These are phyloP conservation scores for Auricularia heimuer DNA, from an alignment of 768 basidiomycete species.

Conservation along the genomic window DNA sequence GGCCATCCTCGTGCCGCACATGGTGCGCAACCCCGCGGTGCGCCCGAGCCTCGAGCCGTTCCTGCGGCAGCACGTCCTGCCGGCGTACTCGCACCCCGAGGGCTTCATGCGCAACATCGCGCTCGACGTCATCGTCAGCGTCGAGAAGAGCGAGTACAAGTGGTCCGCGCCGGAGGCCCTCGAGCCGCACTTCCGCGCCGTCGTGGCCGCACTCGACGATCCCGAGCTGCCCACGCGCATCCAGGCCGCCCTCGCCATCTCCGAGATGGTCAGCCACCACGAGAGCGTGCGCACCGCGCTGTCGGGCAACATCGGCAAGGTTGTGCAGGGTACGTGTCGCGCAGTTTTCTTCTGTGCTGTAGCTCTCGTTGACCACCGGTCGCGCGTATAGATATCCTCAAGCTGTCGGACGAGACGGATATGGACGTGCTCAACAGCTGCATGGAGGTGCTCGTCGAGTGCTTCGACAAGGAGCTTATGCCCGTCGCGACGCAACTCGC, in stretches of 20 bases:
- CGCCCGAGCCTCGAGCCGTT: constrained; percentile 70
- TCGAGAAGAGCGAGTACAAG: constrained; percentile 56
- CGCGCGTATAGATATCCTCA: constrained; percentile 53
- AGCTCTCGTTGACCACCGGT: constrained; percentile 1
- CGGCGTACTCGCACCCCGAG: constrained; percentile 55
- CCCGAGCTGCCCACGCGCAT: constrained; percentile 74
- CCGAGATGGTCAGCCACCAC: constrained; percentile 59
- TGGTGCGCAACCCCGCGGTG: constrained; percentile 79
- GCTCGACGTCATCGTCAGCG: constrained; percentile 68
- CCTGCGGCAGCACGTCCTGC: constrained; percentile 61
- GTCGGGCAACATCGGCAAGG: constrained; percentile 70
- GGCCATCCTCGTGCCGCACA: constrained; percentile 61
- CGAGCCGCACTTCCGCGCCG: constrained; percentile 50
- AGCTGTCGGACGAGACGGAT: constrained; percentile 85
- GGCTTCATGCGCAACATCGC: constrained; percentile 75
- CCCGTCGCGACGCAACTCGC: constrained; percentile 79
- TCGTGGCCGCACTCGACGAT: constrained; percentile 64
- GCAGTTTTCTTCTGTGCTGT: background rate
- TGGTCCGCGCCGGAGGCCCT: constrained; percentile 64
- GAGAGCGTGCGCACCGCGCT: constrained; percentile 63
- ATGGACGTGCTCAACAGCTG: constrained; percentile 72
- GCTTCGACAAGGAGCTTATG: constrained; percentile 73
- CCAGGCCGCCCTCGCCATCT: constrained; percentile 71
- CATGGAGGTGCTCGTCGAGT: constrained; percentile 81
- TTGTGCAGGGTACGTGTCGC: constrained; percentile 60